phyloP scores from a whole-genome alignment of 257 asterid genomes.

The Gardenia jasminoides region DNA sequence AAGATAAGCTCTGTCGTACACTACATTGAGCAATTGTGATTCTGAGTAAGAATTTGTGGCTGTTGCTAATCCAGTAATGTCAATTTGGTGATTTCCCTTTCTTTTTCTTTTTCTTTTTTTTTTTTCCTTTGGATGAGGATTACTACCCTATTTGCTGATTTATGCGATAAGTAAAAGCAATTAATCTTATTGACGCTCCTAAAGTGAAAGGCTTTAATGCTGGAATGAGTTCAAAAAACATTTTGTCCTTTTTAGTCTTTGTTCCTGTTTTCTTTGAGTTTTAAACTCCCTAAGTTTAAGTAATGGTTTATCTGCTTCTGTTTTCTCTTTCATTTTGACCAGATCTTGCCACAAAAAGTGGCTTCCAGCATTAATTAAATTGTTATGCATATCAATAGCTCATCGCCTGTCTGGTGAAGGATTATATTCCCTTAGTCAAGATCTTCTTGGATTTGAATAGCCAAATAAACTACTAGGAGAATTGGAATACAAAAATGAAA shows the following conservation, averaged over 20 bases:
- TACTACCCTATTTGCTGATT: neutral
- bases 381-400: neutral
- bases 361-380: neutral
- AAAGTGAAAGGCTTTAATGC: neutral
- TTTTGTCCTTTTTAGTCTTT: neutral
- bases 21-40: neutral
- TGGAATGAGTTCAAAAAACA: neutral
- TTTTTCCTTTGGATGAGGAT: neutral
- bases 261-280: neutral
- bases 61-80: neutral
- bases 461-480: neutral
- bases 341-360: neutral
- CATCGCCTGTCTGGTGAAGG: neutral
- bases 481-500: neutral
- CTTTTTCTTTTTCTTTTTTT: no score
- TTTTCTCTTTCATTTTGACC: slow-evolving; percentile 1
- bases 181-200: neutral
- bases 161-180: neutral
- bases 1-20: no score
- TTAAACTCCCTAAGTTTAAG: neutral
- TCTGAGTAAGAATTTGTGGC: slow-evolving; percentile 1
- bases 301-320: neutral
- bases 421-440: neutral
- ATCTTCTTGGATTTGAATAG: neutral
- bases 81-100: neutral